phyloP scores from a whole-genome alignment of 1,284 basidiomycete species.

The Microbotryum intermedium region DNA sequence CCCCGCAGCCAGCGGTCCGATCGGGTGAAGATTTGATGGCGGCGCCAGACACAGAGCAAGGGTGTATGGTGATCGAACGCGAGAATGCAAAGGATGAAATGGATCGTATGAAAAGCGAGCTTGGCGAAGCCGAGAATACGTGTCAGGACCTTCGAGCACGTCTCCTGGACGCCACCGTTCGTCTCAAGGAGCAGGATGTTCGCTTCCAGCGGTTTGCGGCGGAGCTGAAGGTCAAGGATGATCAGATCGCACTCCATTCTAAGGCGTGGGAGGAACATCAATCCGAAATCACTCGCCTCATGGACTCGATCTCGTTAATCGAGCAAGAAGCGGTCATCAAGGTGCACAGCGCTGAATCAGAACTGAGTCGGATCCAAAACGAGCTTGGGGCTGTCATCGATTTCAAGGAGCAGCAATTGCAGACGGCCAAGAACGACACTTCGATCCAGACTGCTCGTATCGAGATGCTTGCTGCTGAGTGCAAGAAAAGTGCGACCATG shows the following conservation, averaged over 20 bases:
- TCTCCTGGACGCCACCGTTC: too few relatives aligned
- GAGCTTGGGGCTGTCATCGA: constrained; percentile 4
- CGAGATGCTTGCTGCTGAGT: constrained; percentile 6
- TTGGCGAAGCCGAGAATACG: too few relatives aligned
- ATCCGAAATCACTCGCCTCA: constrained; percentile 2
- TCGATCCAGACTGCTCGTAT: too few relatives aligned
- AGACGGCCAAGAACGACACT: constrained; percentile 1
- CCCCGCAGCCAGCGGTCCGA: too few relatives aligned
- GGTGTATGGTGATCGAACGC: too few relatives aligned
- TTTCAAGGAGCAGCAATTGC: constrained; percentile 4
- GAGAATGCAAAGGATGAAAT: too few relatives aligned
- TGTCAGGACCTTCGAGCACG: too few relatives aligned
- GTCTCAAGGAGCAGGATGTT: too few relatives aligned
- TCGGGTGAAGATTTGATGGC: too few relatives aligned
- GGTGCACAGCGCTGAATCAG: background rate
- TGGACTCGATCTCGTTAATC: constrained; percentile 8
- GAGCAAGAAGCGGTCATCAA: constrained; percentile 3
- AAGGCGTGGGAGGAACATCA: constrained; percentile 3
- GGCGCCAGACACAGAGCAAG: too few relatives aligned
- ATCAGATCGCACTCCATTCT: constrained; percentile 2
- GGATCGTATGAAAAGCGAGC: too few relatives aligned
- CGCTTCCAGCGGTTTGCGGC: background rate
- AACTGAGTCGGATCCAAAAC: background rate
- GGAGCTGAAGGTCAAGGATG: background rate
- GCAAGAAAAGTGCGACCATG: constrained; percentile 1